phyloP scores from a whole-genome alignment of 2,329 filamentous ascomycete genomes.

The Colletotrichum spaethianum region DNA sequence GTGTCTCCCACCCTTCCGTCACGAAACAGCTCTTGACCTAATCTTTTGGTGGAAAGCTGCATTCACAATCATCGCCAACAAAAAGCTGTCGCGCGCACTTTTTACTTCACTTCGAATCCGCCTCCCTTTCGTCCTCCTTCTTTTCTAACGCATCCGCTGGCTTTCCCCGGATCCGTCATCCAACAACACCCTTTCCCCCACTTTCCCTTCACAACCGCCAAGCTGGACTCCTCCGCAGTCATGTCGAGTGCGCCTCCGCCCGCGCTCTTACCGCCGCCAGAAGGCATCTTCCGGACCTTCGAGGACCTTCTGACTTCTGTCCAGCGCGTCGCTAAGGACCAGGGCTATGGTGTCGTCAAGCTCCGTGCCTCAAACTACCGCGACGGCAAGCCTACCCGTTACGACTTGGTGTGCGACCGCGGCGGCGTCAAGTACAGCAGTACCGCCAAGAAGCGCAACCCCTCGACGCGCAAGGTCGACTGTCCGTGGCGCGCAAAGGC shows the following conservation, averaged over 20 bases:
- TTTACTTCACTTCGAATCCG: slow-evolving; percentile 42
- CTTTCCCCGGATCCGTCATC: slow-evolving; percentile 32
- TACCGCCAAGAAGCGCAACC: slow-evolving; percentile 75
- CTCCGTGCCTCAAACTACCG: slow-evolving; percentile 75
- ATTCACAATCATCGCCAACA: slow-evolving; percentile 30
- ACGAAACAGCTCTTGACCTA: slow-evolving; percentile 17
- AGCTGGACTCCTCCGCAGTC: slow-evolving; percentile 47
- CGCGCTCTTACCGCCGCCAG: slow-evolving; percentile 68
- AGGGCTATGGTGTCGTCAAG: slow-evolving; percentile 75
- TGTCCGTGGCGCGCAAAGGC: slow-evolving; percentile 75
- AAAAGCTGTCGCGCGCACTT: slow-evolving; percentile 41
- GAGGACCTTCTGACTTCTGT: slow-evolving; percentile 72
- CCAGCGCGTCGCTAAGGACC: slow-evolving; percentile 72
- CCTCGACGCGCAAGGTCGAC: slow-evolving; percentile 75
- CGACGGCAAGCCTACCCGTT: slow-evolving; percentile 73
- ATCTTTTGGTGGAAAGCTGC: slow-evolving; percentile 26
- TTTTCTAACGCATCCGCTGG: slow-evolving; percentile 40
- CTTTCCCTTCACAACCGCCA: slow-evolving; percentile 46
- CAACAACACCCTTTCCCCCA: slow-evolving; percentile 39
- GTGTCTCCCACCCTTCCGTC: slow-evolving; percentile 29
- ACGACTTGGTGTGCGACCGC: slow-evolving; percentile 74
- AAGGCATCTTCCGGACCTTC: slow-evolving; percentile 72
- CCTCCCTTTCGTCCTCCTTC: slow-evolving; percentile 42
- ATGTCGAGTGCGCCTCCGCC: slow-evolving; percentile 65
- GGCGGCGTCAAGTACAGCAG: slow-evolving; percentile 76